These are phyloP conservation scores for Trichosporon inkin DNA, from an alignment of 1,284 basidiomycete species.

Conservation along the genomic window DNA sequence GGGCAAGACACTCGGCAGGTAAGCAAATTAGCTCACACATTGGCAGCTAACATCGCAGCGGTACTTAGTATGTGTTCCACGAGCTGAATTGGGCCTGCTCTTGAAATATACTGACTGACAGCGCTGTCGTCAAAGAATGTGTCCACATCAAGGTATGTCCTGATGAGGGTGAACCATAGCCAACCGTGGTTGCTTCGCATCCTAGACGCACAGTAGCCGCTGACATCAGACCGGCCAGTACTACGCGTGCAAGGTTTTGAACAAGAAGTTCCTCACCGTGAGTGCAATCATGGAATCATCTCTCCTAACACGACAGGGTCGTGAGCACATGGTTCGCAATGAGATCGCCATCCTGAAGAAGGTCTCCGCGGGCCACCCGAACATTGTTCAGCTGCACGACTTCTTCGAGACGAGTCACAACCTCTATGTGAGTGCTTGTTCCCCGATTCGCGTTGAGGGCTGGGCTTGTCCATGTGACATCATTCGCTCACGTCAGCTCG, in stretches of 20 bases:
- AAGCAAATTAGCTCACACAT: slow-evolving; percentile 64
- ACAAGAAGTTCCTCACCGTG: slow-evolving; percentile 91
- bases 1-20: slow-evolving; percentile 86
- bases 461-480: neutral
- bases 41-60: slow-evolving; percentile 31
- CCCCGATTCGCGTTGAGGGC: neutral
- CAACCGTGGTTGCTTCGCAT: neutral
- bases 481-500: slow-evolving; percentile 55
- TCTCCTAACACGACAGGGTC: slow-evolving; percentile 55
- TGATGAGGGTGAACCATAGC: neutral
- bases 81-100: neutral
- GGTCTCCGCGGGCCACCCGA: slow-evolving; percentile 83
- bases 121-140: slow-evolving; percentile 68
- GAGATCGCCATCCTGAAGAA: slow-evolving; percentile 94
- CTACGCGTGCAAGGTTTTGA: slow-evolving; percentile 56
- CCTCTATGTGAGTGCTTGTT: slow-evolving; percentile 57
- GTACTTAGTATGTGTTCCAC: slow-evolving; percentile 43
- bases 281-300: slow-evolving; percentile 18
- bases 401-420: slow-evolving; percentile 98
- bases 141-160: slow-evolving; percentile 85
- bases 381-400: slow-evolving; percentile 88
- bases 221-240: slow-evolving; percentile 53
- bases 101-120: slow-evolving; percentile 23
- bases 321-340: slow-evolving; percentile 89
- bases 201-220: slow-evolving; percentile 6